A percentile compares a stretch with the other conserved stretches of the same genome.
These are phyloP conservation scores for Viola pubescens DNA, from an alignment of 441 rosid species.

Conservation along the genomic window DNA sequence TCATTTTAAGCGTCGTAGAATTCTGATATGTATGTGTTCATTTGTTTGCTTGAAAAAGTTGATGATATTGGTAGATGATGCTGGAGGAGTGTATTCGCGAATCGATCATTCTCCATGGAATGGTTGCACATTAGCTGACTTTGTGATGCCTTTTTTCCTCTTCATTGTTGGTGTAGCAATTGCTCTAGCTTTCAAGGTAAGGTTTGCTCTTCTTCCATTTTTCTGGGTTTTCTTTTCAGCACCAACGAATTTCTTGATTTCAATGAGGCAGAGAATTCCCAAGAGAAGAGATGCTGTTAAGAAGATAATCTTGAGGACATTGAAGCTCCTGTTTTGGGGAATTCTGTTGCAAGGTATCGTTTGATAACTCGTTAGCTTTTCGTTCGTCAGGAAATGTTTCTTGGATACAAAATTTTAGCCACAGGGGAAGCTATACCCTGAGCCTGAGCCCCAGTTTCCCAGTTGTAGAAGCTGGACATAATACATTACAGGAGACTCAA, in stretches of 20 bases:
- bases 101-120: conserved; percentile 73
- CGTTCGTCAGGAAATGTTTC: neutral
- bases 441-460: no score
- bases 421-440: no score
- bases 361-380: neutral
- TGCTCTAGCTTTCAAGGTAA: conserved; percentile 64
- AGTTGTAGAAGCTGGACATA: no score
- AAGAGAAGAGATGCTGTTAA: conserved; percentile 34
- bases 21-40: neutral
- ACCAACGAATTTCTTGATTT: neutral
- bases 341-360: conserved; percentile 51
- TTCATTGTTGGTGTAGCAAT: conserved; percentile 68
- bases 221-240: neutral
- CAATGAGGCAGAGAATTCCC: conserved; percentile 35
- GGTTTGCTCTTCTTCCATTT: neutral
- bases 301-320: conserved; percentile 46
- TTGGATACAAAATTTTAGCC: no score
- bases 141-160: conserved; percentile 69
- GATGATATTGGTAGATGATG: conserved; percentile 63
- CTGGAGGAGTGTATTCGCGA: conserved; percentile 39
- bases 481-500: neutral
- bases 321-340: conserved; percentile 78
- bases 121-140: conserved; percentile 60
- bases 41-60: conserved; percentile 19
- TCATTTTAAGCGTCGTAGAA: neutral